phyloP scores from a whole-genome alignment of 306 rosid genomes.

The Benincasa hispida region DNA sequence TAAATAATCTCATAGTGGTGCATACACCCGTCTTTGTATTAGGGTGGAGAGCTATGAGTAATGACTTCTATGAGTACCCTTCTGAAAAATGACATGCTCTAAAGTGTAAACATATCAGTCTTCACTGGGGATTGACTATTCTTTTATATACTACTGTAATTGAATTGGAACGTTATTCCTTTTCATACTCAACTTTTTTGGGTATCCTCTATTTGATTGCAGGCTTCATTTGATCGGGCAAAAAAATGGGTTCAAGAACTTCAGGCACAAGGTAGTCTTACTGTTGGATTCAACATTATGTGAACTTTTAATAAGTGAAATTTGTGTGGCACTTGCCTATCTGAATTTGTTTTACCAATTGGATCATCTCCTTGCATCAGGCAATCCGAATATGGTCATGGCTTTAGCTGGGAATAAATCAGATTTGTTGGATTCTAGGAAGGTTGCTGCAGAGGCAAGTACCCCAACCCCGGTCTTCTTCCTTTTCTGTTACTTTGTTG shows the following conservation, averaged over 20 bases:
- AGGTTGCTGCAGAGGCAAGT: constrained; percentile 45
- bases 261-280: constrained; percentile 37
- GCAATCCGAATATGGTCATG: constrained; percentile 56
- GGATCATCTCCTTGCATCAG: constrained; percentile 5
- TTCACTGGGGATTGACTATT: not conserved
- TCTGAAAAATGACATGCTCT: not conserved
- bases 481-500: not conserved
- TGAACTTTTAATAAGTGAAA: not conserved
- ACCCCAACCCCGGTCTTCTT: not conserved
- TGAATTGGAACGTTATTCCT: not conserved
- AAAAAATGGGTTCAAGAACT: constrained; percentile 51
- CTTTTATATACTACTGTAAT: not conserved
- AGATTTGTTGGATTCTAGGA: constrained; percentile 38
- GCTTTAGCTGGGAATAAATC: constrained; percentile 58
- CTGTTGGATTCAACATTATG: not conserved
- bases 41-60: not conserved
- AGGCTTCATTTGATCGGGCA: constrained; percentile 51
- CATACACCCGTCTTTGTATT: not conserved
- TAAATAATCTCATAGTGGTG: not conserved
- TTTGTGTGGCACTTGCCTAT: not conserved
- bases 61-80: not conserved
- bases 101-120: not conserved
- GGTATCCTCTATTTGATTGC: not conserved
- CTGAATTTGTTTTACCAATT: not conserved
- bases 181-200: not conserved